Evolutionary conservation across 805 yeast genomes (phyloP).

Genomic region (Kazachstania psychrophila): DNA sequence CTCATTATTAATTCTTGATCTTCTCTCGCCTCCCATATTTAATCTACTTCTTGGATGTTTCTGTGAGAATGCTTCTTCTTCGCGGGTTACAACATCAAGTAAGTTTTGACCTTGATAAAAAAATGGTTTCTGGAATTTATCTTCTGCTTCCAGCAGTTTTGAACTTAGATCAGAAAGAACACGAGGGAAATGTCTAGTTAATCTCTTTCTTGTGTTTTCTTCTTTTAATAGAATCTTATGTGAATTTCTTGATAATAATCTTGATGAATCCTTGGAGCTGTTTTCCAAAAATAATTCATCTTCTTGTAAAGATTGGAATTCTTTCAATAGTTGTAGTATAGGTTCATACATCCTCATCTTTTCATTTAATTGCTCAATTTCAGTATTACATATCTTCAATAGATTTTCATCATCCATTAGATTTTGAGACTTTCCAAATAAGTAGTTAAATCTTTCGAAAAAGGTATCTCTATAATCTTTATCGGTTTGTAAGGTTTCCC

Average conservation of each 20-base stretch:
- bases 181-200: constrained; percentile 60
- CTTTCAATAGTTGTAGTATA: constrained; percentile 46
- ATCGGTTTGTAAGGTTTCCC: constrained; percentile 55
- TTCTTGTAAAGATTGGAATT: constrained; percentile 43
- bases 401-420: constrained; percentile 48
- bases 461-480: constrained; percentile 43
- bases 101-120: constrained; percentile 21
- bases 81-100: constrained; percentile 20
- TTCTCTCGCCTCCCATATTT: constrained; percentile 5
- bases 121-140: constrained; percentile 31
- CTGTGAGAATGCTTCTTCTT: constrained; percentile 26
- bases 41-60: constrained; percentile 29
- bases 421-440: constrained; percentile 9
- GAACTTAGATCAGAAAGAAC: constrained; percentile 43
- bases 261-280: constrained; percentile 69
- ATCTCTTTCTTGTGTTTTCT: constrained; percentile 61
- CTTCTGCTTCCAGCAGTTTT: constrained; percentile 43
- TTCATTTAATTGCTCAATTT: constrained; percentile 42
- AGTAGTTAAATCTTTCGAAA: constrained; percentile 25
- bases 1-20: background rate
- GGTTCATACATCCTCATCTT: constrained; percentile 45
- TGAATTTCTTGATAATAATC: constrained; percentile 65
- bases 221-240: constrained; percentile 74
- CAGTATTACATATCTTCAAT: constrained; percentile 54
- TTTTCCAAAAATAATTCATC: constrained; percentile 59